These are phyloP conservation scores for Panicum virgatum DNA, from an alignment of 202 grass and related monocot species.

Conservation along the genomic window DNA sequence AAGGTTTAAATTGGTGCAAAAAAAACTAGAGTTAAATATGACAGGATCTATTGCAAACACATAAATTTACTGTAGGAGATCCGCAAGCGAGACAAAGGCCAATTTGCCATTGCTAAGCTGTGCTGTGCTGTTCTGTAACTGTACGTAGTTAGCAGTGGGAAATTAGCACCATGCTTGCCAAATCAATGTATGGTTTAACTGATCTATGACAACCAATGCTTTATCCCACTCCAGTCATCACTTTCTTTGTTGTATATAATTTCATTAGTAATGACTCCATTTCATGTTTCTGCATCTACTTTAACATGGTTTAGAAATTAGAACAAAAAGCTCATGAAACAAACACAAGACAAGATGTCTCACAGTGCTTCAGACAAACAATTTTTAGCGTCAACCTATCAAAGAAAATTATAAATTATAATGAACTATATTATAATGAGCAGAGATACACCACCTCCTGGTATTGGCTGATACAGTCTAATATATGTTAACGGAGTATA, in stretches of 20 bases:
- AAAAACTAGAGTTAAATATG: slow-evolving; percentile 40
- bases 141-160: not conserved
- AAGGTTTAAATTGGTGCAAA: slow-evolving; percentile 27
- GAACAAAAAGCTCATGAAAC: not conserved
- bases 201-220: not conserved
- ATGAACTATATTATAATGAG: not conserved
- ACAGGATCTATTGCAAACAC: not conserved
- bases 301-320: not conserved
- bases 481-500: not conserved
- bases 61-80: not conserved
- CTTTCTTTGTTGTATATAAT: not conserved
- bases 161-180: not conserved
- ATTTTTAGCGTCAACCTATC: not conserved
- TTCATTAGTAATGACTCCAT: not conserved
- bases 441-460: not conserved
- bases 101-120: not conserved
- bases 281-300: not conserved
- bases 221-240: not conserved
- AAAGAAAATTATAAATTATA: not conserved
- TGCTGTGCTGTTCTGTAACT: not conserved
- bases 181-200: not conserved
- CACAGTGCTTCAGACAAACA: not conserved
- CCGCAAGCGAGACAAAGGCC: not conserved
- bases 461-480: not conserved
- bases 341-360: not conserved